Percentiles rank a stretch among this genome's conserved stretches.
phyloP scores from a whole-genome alignment of 2,329 filamentous ascomycete genomes.

The Aspergillus carbonarius region DNA sequence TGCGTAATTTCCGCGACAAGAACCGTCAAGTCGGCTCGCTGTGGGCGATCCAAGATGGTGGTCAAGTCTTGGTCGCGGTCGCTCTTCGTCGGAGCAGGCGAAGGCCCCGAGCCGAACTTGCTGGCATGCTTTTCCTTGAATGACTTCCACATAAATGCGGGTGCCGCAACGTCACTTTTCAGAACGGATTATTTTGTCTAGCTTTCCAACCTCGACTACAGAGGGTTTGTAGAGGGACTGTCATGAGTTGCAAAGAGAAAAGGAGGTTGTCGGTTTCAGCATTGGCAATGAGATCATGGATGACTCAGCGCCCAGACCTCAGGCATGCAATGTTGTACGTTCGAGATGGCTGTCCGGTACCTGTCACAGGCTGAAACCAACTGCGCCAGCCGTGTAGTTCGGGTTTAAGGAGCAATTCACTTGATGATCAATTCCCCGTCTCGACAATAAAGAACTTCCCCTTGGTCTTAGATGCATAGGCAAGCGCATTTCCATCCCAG shows the following conservation, averaged over 20 bases:
- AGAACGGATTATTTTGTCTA: background rate
- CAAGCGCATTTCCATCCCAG: conserved; percentile 70
- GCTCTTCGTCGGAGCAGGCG: conserved; percentile 20
- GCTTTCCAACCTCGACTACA: background rate
- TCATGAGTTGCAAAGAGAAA: background rate
- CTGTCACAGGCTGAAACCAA: background rate
- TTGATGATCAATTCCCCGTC: conserved; percentile 21
- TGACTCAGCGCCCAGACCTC: conserved; percentile 23
- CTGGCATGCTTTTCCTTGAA: conserved; percentile 33
- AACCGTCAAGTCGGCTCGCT: conserved; percentile 44
- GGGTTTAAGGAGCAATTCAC: background rate
- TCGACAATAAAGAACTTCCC: conserved; percentile 79
- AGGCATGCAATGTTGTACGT: background rate
- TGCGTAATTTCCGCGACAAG: conserved; percentile 41
- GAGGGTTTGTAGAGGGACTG: background rate
- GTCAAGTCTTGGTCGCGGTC: conserved; percentile 41
- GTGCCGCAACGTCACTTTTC: background rate
- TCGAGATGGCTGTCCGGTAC: background rate
- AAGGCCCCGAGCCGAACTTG: conserved; percentile 29
- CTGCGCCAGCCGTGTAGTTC: background rate
- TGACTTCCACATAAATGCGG: conserved; percentile 31
- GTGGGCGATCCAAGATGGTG: conserved; percentile 41
- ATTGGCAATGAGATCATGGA: conserved; percentile 18
- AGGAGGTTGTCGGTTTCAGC: conserved; percentile 10
- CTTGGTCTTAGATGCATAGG: conserved; percentile 62